Conservation (phyloP, 352 stramenopile genomes). For the Pseudoperonospora humuli region DNA sequence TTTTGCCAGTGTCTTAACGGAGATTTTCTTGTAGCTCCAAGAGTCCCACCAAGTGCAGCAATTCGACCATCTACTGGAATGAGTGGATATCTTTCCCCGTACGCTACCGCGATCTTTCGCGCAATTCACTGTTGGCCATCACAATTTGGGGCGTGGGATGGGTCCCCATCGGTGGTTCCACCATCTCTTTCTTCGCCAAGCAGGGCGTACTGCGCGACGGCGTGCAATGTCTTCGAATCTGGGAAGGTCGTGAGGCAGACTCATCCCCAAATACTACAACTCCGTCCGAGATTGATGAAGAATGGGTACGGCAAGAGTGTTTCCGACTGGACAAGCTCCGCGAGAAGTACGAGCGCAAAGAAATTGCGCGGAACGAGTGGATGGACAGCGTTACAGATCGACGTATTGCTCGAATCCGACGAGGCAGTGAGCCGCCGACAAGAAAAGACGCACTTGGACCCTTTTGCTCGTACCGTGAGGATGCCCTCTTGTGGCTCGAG, state of each 20-base stretch:
- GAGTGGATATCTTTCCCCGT: constrained; percentile 85
- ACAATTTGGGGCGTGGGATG: constrained; percentile 82
- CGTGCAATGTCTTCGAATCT: constrained; percentile 82
- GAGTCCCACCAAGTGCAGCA: constrained; percentile 76
- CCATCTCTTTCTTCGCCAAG: constrained; percentile 83
- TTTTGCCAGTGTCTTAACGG: not conserved
- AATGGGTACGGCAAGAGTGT: constrained; percentile 64
- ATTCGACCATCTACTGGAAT: constrained; percentile 84
- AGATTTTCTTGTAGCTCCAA: constrained; percentile 40
- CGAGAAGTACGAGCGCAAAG: constrained; percentile 85
- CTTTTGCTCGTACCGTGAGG: constrained; percentile 76
- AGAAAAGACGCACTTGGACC: constrained; percentile 59
- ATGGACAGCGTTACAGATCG: constrained; percentile 87
- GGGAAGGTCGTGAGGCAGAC: constrained; percentile 61
- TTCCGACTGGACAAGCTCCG: constrained; percentile 83
- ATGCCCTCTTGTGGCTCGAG: constrained; percentile 80
- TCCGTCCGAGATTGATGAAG: constrained; percentile 64
- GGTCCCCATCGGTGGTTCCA: constrained; percentile 76
- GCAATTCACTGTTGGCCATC: constrained; percentile 75
- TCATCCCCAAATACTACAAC: constrained; percentile 53
- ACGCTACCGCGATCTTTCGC: constrained; percentile 79
- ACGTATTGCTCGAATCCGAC: constrained; percentile 76
- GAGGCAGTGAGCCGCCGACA: constrained; percentile 64
- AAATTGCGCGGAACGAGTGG: constrained; percentile 85
- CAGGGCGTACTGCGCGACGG: constrained; percentile 80